Percentiles rank a stretch among this genome's conserved stretches.
phyloP scores from a whole-genome alignment of 108 stramenopile species.

The Fistulifera pelliculosa region DNA sequence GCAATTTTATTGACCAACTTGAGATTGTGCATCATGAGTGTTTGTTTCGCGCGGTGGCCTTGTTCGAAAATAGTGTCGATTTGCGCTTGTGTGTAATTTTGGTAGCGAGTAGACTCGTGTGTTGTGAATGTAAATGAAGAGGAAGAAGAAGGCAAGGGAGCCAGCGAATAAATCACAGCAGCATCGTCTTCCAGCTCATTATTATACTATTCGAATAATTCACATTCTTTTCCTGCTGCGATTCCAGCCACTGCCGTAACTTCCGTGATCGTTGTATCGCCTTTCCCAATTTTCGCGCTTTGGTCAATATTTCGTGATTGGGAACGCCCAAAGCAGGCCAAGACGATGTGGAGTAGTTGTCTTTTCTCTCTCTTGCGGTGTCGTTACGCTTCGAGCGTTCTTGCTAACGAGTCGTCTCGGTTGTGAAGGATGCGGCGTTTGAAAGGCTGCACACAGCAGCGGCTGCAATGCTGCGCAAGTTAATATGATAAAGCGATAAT shows the following conservation, averaged over 20 bases:
- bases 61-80: background rate
- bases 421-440: too few relatives aligned
- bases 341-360: too few relatives aligned
- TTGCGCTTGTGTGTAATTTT: conserved; percentile 1
- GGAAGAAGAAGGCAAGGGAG: conserved; percentile 19
- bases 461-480: too few relatives aligned
- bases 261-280: conserved; percentile 23
- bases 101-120: background rate
- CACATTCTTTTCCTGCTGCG: conserved; percentile 1
- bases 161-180: conserved; percentile 15
- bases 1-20: conserved; percentile 64
- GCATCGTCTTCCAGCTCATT: too few relatives aligned
- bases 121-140: too few relatives aligned
- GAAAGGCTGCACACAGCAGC: too few relatives aligned
- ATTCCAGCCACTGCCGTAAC: conserved; percentile 1
- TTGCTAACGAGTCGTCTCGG: too few relatives aligned
- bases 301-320: conserved; percentile 55
- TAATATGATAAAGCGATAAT: too few relatives aligned
- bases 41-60: conserved; percentile 3
- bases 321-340: too few relatives aligned
- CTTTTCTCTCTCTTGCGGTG: too few relatives aligned
- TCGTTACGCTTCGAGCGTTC: too few relatives aligned
- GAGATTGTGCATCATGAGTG: conserved; percentile 52
- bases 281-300: conserved; percentile 37
- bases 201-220: too few relatives aligned